A percentile compares a stretch with the other conserved stretches of the same genome.
phyloP scores from a whole-genome alignment of 768 basidiomycete species.

The Hypholoma sublateritium region DNA sequence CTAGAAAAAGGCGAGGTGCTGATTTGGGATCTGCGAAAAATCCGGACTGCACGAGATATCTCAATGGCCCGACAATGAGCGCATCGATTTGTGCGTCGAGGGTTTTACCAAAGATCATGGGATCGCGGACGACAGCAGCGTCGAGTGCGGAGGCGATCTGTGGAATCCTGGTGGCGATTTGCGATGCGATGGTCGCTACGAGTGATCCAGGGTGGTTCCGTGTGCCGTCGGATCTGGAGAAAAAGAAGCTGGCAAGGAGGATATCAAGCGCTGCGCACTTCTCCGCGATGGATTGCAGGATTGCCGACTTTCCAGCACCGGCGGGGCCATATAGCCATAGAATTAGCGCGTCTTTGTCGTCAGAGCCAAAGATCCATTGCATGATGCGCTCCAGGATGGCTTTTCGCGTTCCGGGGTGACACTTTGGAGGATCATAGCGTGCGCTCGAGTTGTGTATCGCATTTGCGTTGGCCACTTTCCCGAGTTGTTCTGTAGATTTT shows the following conservation, averaged over 20 bases:
- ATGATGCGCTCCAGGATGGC: not conserved
- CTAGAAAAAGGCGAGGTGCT: not conserved
- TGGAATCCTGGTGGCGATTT: not conserved
- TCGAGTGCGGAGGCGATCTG: not conserved
- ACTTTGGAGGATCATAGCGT: not conserved
- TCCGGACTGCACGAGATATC: not conserved
- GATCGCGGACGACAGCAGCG: not conserved
- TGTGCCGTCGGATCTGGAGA: not conserved
- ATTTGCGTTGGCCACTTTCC: not conserved
- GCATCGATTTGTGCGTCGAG: not conserved
- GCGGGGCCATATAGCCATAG: not conserved
- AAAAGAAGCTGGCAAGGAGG: not conserved
- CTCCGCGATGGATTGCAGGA: not conserved
- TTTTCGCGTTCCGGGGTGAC: not conserved
- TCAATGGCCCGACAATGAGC: not conserved
- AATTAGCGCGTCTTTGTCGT: not conserved
- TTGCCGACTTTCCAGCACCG: not conserved
- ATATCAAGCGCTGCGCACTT: not conserved
- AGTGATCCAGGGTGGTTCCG: not conserved
- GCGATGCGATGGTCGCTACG: not conserved
- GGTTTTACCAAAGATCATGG: slow-evolving; percentile 1
- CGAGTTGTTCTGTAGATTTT: no score
- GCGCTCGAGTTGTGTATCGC: not conserved
- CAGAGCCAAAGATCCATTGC: not conserved
- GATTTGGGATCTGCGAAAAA: not conserved